Base-by-base conservation (phyloP, 176 grass and related monocot genomes). In the Bonia amplexicaulis region DNA sequence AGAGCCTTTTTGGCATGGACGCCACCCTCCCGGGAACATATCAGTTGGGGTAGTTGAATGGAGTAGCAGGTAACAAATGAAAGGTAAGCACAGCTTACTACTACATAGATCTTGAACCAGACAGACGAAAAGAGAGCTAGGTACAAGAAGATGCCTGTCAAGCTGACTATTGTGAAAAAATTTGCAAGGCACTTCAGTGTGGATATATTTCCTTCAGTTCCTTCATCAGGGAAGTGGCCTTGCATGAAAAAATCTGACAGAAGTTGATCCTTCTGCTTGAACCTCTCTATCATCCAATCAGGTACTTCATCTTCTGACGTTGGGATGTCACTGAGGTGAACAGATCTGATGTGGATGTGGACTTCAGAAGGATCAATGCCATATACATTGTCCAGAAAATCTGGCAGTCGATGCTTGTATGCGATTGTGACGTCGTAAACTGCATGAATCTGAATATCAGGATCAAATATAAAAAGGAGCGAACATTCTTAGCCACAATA, bases 321-420 rank as follows among this genome's bases (percentile, higher is more conserved):
- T 40, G 90, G 95, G 52, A 97, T 88, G 23, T 93, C 80, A 65
- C 68, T 8, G 52, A 90, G 83, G 53, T 83, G 51, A 60, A 93
- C 79, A 7, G 82, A 86, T 76, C 82, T 86, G 69, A 95, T 84
- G 73, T 97, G 95, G 45, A 97, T 86, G 77, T 97, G 92, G 65
- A 97, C 95, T 95, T 97, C 89, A 49, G 92, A 90, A 84, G 95
- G 92, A 88, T 97, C 95, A 4, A 87, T 88, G 19, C 95, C 92
- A 69, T 86, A 95, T 15, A 93, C 64, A 52, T 90, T 97, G 73
- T 97, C 95, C 29, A 91, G 86, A 83, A 97, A 93, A 80, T 91
- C 87, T 29, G 95, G 95, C 49, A 90, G 80, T 37, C 71, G 81
- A 86, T 97, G 87, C 46, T 97, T 97, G 77, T 97, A 97, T 17